Percentiles rank a stretch among this genome's conserved stretches.
These are phyloP conservation scores for Penicillium hesseltinei DNA, from an alignment of 2,329 filamentous ascomycete species.

Conservation along the genomic window DNA sequence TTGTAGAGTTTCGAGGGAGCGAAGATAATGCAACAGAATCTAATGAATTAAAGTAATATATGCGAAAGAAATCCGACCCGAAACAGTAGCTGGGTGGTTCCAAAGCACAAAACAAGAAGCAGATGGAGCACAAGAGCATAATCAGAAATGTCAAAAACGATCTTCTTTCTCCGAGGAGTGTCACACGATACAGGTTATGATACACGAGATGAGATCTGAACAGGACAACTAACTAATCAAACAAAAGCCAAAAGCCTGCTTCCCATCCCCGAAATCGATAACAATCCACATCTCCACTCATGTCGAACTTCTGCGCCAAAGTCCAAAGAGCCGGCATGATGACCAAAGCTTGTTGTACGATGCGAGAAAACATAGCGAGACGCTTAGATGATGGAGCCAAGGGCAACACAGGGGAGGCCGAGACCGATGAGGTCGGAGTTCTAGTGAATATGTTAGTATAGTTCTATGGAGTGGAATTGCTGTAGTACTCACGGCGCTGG, in stretches of 20 bases:
- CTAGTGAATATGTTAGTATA: conserved; percentile 18
- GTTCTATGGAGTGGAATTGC: not conserved
- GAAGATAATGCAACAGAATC: not conserved
- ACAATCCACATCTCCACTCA: conserved; percentile 11
- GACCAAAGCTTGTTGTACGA: conserved; percentile 15
- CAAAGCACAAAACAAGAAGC: conserved; percentile 5
- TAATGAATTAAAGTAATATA: conserved; percentile 20
- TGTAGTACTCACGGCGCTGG: conserved; percentile 28
- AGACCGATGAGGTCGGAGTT: conserved; percentile 36
- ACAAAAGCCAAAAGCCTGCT: conserved; percentile 13
- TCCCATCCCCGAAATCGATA: conserved; percentile 21
- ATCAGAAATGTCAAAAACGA: conserved; percentile 17
- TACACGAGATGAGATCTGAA: conserved; percentile 26
- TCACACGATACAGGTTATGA: conserved; percentile 30
- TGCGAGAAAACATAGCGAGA: conserved; percentile 11
- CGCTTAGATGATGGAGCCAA: conserved; percentile 40
- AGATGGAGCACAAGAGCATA: not conserved
- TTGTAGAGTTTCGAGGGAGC: not conserved
- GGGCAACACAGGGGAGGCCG: conserved; percentile 40
- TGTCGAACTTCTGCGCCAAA: not conserved
- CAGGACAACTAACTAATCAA: conserved; percentile 20
- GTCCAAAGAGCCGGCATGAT: conserved; percentile 2
- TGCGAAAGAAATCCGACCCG: conserved; percentile 12
- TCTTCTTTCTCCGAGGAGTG: conserved; percentile 34
- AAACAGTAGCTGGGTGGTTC: conserved; percentile 17